Evolutionary conservation across 1,284 basidiomycete species (phyloP), one percentile per base, ranked within the genome.

Genomic region (Cryptococcus maquisensis): DNA sequence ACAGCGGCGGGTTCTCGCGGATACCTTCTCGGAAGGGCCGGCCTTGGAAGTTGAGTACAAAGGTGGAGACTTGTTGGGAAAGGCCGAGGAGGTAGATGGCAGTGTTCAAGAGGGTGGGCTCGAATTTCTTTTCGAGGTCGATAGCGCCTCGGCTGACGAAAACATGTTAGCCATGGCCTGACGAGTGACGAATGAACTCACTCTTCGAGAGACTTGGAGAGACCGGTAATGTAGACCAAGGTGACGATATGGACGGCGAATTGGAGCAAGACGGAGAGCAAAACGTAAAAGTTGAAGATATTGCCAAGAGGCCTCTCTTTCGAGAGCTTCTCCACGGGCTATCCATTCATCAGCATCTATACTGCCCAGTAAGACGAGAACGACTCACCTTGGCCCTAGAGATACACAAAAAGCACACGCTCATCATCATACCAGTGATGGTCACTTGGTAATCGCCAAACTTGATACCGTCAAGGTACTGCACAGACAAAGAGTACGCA

Each of bases 11-110:
- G 74, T 97, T 97, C 77, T 97, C 93, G 3, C 88, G 82, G 68
- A 97, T 95, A 43, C 90, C 90, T 76, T 97, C 93, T 42, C 93
- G 86, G 86, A 96, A 97, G 0, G 94, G 93, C 39, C 93, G 87
- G 8, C 93, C 94, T 82, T 92, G 90, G 82, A 93, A 97, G 78
- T 97, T 97, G 79, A 96, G 91, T 3, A 91, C 86, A 68, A 97
- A 96, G 0, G 93, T 96, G 9, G 93, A 95, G 2, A 97, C 93
- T 72, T 96, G 92, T 73, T 97, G 93, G 6, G 89, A 93, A 36
- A 96, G 81, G 55, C 92, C 87, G 49, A 97, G 81, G 21, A 97
- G 84, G 77, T 94, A 97, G 69, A 97, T 94, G 47, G 91, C 89
- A 4, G 91, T 94, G 79, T 97, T 97, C 59, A 97, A 80, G 36